Conservation (phyloP, 2,329 filamentous ascomycete genomes). For the Aspergillus alliaceus region DNA sequence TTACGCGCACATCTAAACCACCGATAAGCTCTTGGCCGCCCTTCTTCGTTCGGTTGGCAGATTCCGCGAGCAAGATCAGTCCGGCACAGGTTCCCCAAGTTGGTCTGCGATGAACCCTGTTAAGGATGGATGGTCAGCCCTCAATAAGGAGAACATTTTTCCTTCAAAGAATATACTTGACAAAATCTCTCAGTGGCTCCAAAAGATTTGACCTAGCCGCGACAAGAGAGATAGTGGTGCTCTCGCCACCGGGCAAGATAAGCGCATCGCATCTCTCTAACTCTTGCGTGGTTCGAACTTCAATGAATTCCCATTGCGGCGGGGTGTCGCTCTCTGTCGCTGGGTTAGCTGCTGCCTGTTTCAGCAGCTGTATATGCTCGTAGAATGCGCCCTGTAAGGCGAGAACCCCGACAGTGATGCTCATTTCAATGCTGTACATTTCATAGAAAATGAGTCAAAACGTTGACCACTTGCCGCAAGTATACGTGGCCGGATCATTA, state of each 20-base stretch:
- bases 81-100: slow-evolving; percentile 97
- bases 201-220: slow-evolving; percentile 78
- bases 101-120: slow-evolving; percentile 71
- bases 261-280: slow-evolving; percentile 75
- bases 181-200: slow-evolving; percentile 82
- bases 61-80: slow-evolving; percentile 84
- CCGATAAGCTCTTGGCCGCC: slow-evolving; percentile 93
- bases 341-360: slow-evolving; percentile 62
- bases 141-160: slow-evolving; percentile 10
- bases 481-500: slow-evolving; percentile 9
- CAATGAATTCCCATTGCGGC: slow-evolving; percentile 62
- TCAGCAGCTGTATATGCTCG: slow-evolving; percentile 79
- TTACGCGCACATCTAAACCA: slow-evolving; percentile 84
- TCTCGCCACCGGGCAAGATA: slow-evolving; percentile 91
- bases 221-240: slow-evolving; percentile 87
- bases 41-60: slow-evolving; percentile 83
- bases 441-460: slow-evolving; percentile 14
- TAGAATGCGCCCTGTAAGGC: slow-evolving; percentile 90
- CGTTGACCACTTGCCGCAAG: background rate
- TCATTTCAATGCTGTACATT: slow-evolving; percentile 21
- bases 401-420: slow-evolving; percentile 60
- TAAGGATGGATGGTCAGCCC: slow-evolving; percentile 15
- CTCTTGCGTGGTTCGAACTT: slow-evolving; percentile 75
- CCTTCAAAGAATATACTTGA: slow-evolving; percentile 64
- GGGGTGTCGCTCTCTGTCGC: slow-evolving; percentile 15